These are phyloP conservation scores for Aristolochia contorta DNA, from an alignment of 164 flowering plant species.

Conservation along the genomic window DNA sequence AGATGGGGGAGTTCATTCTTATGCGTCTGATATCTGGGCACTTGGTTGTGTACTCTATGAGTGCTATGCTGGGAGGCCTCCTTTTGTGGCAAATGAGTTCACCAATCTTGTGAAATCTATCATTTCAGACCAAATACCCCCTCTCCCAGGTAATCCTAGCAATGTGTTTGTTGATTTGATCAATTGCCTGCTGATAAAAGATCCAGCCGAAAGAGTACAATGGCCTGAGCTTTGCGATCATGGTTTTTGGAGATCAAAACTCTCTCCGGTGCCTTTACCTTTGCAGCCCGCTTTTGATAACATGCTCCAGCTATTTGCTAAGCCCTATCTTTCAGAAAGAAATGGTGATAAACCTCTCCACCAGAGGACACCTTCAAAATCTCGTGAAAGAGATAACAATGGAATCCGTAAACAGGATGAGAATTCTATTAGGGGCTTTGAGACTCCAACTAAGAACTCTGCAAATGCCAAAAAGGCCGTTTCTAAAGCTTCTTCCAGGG, in stretches of 20 bases:
- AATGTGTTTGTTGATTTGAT: constrained; percentile 64
- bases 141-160: constrained; percentile 76
- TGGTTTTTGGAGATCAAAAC: constrained; percentile 73
- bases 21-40: constrained; percentile 97
- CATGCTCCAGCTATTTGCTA: constrained; percentile 52
- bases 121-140: constrained; percentile 67
- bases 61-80: constrained; percentile 89
- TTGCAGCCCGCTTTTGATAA: constrained; percentile 80
- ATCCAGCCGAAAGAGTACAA: constrained; percentile 86
- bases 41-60: constrained; percentile 97
- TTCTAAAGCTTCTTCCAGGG: constrained; percentile 43
- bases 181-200: constrained; percentile 72
- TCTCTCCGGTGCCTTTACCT: constrained; percentile 51
- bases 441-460: constrained; percentile 54
- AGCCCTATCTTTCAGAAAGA: constrained; percentile 63
- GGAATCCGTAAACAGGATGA: constrained; percentile 44
- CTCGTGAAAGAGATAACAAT: constrained; percentile 45
- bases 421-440: constrained; percentile 36
- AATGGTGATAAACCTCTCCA: constrained; percentile 60
- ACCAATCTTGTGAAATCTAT: constrained; percentile 86
- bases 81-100: constrained; percentile 79
- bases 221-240: constrained; percentile 88
- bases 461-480: constrained; percentile 43
- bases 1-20: constrained; percentile 96
- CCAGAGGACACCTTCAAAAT: constrained; percentile 58